A percentile compares a stretch with the other conserved stretches of the same genome.
phyloP scores from a whole-genome alignment of 371 early-diverging fungal genomes.

The Mortierella sp. region DNA sequence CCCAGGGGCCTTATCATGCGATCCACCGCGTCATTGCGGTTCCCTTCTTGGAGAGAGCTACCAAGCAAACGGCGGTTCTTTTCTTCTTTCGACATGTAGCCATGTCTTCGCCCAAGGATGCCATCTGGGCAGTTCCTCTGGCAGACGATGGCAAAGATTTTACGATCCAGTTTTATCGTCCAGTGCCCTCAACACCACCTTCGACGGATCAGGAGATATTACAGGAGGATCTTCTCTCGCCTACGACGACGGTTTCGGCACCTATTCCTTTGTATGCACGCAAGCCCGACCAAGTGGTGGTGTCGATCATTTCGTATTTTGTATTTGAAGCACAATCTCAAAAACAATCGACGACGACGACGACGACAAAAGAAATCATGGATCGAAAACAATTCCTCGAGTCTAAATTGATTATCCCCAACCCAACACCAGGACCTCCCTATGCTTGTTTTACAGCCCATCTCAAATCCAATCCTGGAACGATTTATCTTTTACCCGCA shows the following conservation, averaged over 20 bases:
- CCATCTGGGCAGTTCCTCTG: constrained; percentile 45
- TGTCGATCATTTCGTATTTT: too few relatives aligned
- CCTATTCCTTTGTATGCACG: constrained; percentile 19
- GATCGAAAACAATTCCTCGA: not conserved
- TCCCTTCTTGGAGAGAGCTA: constrained; percentile 44
- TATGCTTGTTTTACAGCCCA: constrained; percentile 40
- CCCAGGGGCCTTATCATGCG: constrained; percentile 24
- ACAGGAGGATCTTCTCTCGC: constrained; percentile 27
- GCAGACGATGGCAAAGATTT: constrained; percentile 52
- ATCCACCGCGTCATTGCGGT: constrained; percentile 38
- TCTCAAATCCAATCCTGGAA: constrained; percentile 45
- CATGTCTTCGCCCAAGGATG: constrained; percentile 29
- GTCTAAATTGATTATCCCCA: constrained; percentile 25
- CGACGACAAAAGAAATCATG: too few relatives aligned
- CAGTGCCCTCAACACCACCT: constrained; percentile 12
- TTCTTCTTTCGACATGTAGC: constrained; percentile 36
- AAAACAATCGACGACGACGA: too few relatives aligned
- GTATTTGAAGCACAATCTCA: too few relatives aligned
- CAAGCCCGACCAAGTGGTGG: too few relatives aligned
- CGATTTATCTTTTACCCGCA: constrained; percentile 44
- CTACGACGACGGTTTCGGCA: not conserved
- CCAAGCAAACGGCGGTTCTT: constrained; percentile 42
- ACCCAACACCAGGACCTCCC: constrained; percentile 17
- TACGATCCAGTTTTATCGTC: constrained; percentile 14
- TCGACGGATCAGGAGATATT: too few relatives aligned